Percentiles rank a stretch among this genome's conserved stretches.
Evolutionary conservation across 768 basidiomycete species (phyloP).

Genomic region (Trametes cinnabarina): DNA sequence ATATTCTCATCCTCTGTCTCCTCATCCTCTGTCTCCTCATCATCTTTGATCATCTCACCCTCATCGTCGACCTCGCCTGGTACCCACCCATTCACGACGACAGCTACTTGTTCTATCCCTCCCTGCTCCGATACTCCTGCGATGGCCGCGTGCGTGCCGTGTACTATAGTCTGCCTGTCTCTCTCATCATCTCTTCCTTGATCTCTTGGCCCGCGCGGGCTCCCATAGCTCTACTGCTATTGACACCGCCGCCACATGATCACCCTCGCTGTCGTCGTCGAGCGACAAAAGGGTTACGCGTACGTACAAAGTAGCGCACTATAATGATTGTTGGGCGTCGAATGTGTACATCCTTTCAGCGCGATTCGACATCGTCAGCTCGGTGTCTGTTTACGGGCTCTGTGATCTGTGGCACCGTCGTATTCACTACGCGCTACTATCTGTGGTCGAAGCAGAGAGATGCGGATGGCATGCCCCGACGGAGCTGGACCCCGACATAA

Average conservation of each 20-base stretch:
- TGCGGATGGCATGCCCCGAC: neutral
- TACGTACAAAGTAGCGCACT: slow-evolving; percentile 9
- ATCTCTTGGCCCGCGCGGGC: neutral
- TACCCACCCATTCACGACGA: neutral
- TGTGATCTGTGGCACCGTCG: too few species aligned
- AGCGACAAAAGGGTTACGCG: slow-evolving; percentile 11
- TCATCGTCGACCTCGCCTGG: neutral
- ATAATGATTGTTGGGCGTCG: neutral
- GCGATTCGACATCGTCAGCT: neutral
- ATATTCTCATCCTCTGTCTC: neutral
- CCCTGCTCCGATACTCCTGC: neutral
- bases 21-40: slow-evolving; percentile 1
- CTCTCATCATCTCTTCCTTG: neutral
- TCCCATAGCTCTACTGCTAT: too few species aligned
- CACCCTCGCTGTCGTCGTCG: neutral
- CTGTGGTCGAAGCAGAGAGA: too few species aligned
- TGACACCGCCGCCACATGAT: neutral
- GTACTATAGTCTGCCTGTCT: slow-evolving; percentile 4
- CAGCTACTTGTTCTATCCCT: neutral
- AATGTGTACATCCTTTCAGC: neutral
- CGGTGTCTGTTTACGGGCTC: neutral
- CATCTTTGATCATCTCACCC: neutral
- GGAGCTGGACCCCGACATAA: too few species aligned
- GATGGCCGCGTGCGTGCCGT: neutral
- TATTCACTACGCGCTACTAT: too few species aligned